Evolutionary conservation across 2,329 filamentous ascomycete genomes (phyloP), one percentile per base, ranked within the genome.

Genomic region (Ceratocystis harringtonii): DNA sequence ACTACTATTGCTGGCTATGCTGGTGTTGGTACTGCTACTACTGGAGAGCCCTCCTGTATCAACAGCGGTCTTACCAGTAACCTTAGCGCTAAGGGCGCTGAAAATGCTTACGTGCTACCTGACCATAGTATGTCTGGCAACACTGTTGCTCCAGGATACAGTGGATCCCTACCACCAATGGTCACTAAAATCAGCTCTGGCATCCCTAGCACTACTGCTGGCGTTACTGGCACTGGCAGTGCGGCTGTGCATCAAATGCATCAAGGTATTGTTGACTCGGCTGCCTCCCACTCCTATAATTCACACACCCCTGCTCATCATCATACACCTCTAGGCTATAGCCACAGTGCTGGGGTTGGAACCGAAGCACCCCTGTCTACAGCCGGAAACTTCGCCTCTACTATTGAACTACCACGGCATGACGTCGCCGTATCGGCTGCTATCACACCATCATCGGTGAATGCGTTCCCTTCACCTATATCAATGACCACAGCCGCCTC

Each of bases 391-490:
- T 45, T 60, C 17, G 19, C 61, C 22, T 50, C 61, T 19, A 43
- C n/a, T 30, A n/a, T 17, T 19, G 55, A 45, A 50, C 55, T 61
- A 55, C 52, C 61, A 52, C 48, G 48, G 61, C 63, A 66, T 66
- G 65, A 66, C 65, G 65, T 64, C 60, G 55, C 30, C 22, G 55
- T 36, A 36, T 55, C 63, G 61, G 52, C 61, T 60, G 48, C 50
- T 41, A 55, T 48, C 32, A 50, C 28, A 57, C 62, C 60, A 45
- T 41, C 48, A 41, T 64, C 41, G 22, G 25, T 25, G 44, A 61
- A 64, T 19, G 61, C 62, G 36, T 66, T 66, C 7, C 65, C 62
- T 36, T 66, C 65, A 30, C 65, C 65, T 66, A 66, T 66, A 66
- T 66, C 65, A 52, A 66, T 66, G 50, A 61, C n/a, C 17, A 41